phyloP scores from a whole-genome alignment of 2,329 filamentous ascomycete genomes.

The Ophiostoma ips region DNA sequence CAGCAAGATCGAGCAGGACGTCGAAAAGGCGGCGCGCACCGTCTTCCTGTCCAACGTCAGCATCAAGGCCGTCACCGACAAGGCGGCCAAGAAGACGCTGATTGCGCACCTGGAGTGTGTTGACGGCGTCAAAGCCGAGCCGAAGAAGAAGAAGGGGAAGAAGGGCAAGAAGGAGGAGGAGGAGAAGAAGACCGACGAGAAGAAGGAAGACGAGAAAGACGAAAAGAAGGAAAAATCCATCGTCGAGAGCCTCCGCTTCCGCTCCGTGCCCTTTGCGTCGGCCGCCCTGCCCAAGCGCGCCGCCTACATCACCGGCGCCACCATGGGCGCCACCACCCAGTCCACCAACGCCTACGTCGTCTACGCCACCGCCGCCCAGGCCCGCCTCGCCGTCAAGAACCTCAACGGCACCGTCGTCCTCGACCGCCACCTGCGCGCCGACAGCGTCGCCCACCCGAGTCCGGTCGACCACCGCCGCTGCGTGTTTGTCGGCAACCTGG shows the following conservation, averaged over 20 bases:
- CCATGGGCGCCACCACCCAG: slow-evolving; percentile 83
- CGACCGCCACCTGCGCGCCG: slow-evolving; percentile 77
- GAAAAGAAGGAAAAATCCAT: slow-evolving; percentile 41
- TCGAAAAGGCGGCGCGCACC: slow-evolving; percentile 79
- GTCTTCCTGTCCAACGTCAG: slow-evolving; percentile 91
- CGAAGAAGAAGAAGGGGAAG: background rate
- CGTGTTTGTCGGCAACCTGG: slow-evolving; percentile 91
- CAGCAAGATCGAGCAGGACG: slow-evolving; percentile 34
- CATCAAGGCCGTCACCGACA: slow-evolving; percentile 66
- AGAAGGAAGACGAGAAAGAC: slow-evolving; percentile 54
- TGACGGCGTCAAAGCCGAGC: slow-evolving; percentile 28
- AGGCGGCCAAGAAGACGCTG: slow-evolving; percentile 64
- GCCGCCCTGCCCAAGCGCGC: slow-evolving; percentile 76
- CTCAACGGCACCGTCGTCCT: slow-evolving; percentile 79
- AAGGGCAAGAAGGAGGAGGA: slow-evolving; percentile 64
- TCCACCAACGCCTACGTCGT: slow-evolving; percentile 92
- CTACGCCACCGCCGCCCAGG: slow-evolving; percentile 62
- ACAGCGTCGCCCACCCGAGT: slow-evolving; percentile 78
- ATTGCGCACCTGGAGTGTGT: slow-evolving; percentile 67
- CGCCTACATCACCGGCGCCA: slow-evolving; percentile 78
- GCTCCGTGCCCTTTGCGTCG: slow-evolving; percentile 75
- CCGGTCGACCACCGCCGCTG: slow-evolving; percentile 75
- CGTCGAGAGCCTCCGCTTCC: slow-evolving; percentile 84
- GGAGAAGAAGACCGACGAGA: slow-evolving; percentile 61
- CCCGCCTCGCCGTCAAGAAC: slow-evolving; percentile 57